Percentiles rank a stretch among this genome's conserved stretches.
These are phyloP conservation scores for Phytophthora litchii DNA, from an alignment of 352 stramenopile genomes.

Conservation along the genomic window DNA sequence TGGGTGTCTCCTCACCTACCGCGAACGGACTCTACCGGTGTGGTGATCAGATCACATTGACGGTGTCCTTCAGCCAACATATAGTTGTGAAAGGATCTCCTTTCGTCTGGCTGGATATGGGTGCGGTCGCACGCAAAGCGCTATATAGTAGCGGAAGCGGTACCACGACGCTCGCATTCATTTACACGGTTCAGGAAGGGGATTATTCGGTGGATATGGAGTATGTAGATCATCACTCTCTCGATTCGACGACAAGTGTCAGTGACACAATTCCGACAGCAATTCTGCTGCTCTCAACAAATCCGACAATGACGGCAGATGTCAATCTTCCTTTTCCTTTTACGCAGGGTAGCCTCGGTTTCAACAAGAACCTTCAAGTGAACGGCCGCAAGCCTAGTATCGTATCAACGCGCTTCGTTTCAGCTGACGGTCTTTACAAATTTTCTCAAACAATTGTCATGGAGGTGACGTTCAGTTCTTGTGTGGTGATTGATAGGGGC, in stretches of 20 bases:
- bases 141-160: slow-evolving; percentile 63
- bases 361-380: slow-evolving; percentile 70
- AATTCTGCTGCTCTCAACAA: slow-evolving; percentile 70
- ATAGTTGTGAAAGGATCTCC: slow-evolving; percentile 67
- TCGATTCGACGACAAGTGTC: slow-evolving; percentile 57
- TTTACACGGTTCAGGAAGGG: slow-evolving; percentile 68
- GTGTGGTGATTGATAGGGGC: slow-evolving; percentile 54
- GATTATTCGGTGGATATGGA: slow-evolving; percentile 81
- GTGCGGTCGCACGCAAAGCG: slow-evolving; percentile 48
- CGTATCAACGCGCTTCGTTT: slow-evolving; percentile 54
- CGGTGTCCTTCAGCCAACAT: slow-evolving; percentile 72
- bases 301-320: slow-evolving; percentile 70
- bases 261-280: slow-evolving; percentile 35
- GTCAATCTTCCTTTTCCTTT: slow-evolving; percentile 70
- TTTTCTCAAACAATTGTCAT: slow-evolving; percentile 64
- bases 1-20: slow-evolving; percentile 58
- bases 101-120: slow-evolving; percentile 77
- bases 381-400: slow-evolving; percentile 75
- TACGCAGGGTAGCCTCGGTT: slow-evolving; percentile 69
- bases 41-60: slow-evolving; percentile 65
- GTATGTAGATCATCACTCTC: slow-evolving; percentile 84
- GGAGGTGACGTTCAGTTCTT: slow-evolving; percentile 72
- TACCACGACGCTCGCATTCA: slow-evolving; percentile 57
- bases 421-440: slow-evolving; percentile 64
- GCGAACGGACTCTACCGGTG: slow-evolving; percentile 61